Conservation (phyloP, 2,329 filamentous ascomycete species). For the Claviceps pusilla region DNA sequence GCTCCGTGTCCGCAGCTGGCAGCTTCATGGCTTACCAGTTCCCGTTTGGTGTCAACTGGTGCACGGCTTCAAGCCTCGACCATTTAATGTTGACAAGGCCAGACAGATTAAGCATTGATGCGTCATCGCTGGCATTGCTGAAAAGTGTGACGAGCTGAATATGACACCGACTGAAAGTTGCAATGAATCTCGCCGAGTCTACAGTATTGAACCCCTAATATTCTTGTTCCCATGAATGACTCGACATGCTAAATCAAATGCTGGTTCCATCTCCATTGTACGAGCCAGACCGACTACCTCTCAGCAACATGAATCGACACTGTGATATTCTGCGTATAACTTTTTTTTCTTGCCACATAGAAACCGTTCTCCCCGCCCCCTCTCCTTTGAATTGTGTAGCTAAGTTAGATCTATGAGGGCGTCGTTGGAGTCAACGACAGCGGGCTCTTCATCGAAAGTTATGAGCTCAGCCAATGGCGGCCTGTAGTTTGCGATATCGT, state of each 20-base stretch:
- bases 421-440: slow-evolving; percentile 8
- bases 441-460: slow-evolving; percentile 10
- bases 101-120: neutral
- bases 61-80: too few species aligned
- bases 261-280: neutral
- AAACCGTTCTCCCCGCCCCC: too few species aligned
- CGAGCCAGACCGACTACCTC: too few species aligned
- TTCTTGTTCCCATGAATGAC: neutral
- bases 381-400: neutral
- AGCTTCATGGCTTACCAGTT: neutral
- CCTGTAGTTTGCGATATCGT: slow-evolving; percentile 18
- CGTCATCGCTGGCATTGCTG: neutral
- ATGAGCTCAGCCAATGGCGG: slow-evolving; percentile 10
- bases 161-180: neutral
- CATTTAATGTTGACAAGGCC: too few species aligned
- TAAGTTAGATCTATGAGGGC: neutral
- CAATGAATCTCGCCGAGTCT: neutral
- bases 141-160: neutral
- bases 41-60: too few species aligned
- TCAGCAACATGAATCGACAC: neutral
- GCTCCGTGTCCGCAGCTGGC: neutral
- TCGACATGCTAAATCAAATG: neutral
- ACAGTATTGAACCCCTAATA: neutral
- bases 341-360: too few species aligned
- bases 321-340: neutral